Conservation (phyloP, 768 basidiomycete species). For the Grammothele lineata region DNA sequence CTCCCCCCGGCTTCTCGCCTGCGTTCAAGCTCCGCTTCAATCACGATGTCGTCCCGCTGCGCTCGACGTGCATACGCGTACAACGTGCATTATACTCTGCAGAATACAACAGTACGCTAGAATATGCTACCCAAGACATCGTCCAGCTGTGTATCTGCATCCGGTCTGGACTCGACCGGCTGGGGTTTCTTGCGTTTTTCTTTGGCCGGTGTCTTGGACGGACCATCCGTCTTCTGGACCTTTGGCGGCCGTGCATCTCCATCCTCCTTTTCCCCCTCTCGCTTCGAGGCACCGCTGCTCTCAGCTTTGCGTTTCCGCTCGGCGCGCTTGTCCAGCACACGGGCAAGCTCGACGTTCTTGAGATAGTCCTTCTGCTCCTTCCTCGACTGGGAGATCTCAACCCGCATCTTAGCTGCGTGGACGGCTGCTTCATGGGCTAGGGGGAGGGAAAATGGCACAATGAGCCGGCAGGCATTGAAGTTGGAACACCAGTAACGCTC, state of each 20-base stretch:
- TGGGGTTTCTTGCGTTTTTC: constrained; percentile 15
- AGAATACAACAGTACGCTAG: constrained; percentile 23
- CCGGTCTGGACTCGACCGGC: constrained; percentile 7
- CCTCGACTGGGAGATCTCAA: constrained; percentile 84
- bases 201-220: constrained; percentile 13
- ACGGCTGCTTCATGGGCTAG: constrained; percentile 91
- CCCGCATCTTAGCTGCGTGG: constrained; percentile 83
- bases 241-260: background rate
- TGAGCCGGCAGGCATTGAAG: background rate
- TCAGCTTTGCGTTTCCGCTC: constrained; percentile 40
- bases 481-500: constrained; percentile 26
- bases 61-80: background rate
- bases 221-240: background rate
- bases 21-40: constrained; percentile 40
- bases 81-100: constrained; percentile 10
- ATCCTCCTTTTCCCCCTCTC: background rate
- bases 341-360: constrained; percentile 89
- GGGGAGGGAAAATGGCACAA: background rate
- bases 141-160: constrained; percentile 29
- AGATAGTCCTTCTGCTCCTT: constrained; percentile 91
- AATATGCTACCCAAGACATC: constrained; percentile 51
- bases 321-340: constrained; percentile 77
- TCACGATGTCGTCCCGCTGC: no score
- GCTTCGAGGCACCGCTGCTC: constrained; percentile 31
- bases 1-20: constrained; percentile 11